Base-by-base conservation (phyloP, 1,284 basidiomycete species). In the Cystobasidium pallidum region DNA sequence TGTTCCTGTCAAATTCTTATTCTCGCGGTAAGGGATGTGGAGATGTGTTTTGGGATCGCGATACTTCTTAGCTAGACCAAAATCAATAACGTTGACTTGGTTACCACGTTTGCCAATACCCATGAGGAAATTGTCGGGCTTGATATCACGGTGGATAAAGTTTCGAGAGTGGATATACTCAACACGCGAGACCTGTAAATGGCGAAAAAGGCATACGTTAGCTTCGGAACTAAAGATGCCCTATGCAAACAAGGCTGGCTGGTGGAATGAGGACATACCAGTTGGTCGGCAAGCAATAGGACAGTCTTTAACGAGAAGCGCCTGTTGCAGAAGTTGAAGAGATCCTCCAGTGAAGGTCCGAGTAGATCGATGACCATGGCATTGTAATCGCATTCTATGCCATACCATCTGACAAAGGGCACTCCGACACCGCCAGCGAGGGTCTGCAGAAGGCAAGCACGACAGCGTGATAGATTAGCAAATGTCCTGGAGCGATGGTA, bases 261-360 rank as follows among this genome's bases (percentile, higher is more conserved):
- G 2, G 49, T 19, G 26, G 8, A 55, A 30, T 2, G 28, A 28
- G 73, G n/a, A 83, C 88, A 80, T 80, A 94, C 93, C 80, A 99
- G 85, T 83, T 99, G 96, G 81, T 99, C 95, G 73, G 96, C 95
- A 58, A 99, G 88, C 39, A 99, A 87, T 17, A 99, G 86, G 28
- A 98, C 94, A 0, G 96, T 99, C 86, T 99, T 99, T 79, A 99
- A 86, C 75, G 86, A 90, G 83, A 99, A 99, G 82, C 96, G 97
- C 83, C 95, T 90, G 85, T 95, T 94, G 87, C 96, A 99, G 80
- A 98, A 99, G 86, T 99, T 99, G 90, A 99, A 99, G 21, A 99
- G 86, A 79, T 99, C 96, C 82, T 99, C 96, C 63, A 99, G 89
- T 58, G 92, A 95, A 34, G 96, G 94, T 1, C 95, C 96, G 41